A percentile compares a stretch with the other conserved stretches of the same genome.
Conservation (phyloP, 2,329 filamentous ascomycete species). For the Aspergillus quadrilineatus region DNA sequence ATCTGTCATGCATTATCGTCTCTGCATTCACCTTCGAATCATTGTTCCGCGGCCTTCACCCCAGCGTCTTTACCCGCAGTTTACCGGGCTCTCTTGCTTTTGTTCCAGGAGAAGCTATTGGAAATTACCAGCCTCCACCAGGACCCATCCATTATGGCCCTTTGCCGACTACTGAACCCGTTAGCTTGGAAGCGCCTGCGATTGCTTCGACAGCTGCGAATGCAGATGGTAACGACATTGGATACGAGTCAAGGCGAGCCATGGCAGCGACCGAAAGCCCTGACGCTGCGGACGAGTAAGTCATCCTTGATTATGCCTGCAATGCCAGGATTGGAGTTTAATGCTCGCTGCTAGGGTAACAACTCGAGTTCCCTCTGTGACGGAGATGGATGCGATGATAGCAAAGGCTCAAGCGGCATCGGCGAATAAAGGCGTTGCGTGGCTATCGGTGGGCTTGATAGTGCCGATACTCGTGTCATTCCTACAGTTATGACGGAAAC, state of each 20-base stretch:
- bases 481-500: background rate
- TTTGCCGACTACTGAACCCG: background rate
- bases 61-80: conserved; percentile 15
- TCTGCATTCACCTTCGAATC: conserved; percentile 15
- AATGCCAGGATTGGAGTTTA: background rate
- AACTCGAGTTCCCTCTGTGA: conserved; percentile 2
- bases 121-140: conserved; percentile 21
- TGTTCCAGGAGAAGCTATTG: conserved; percentile 22
- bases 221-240: background rate
- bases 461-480: background rate
- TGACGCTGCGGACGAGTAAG: conserved; percentile 3
- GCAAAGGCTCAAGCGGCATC: background rate
- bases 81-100: conserved; percentile 22
- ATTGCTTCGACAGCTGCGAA: background rate
- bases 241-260: background rate
- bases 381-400: conserved; percentile 1
- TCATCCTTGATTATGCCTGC: background rate
- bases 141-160: conserved; percentile 14
- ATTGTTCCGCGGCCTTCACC: conserved; percentile 2
- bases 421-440: background rate
- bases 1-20: conserved; percentile 12
- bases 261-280: background rate
- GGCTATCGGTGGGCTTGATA: background rate
- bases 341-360: background rate
- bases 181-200: background rate